Percentiles rank a stretch among this genome's conserved stretches.
Conservation (phyloP, 306 rosid genomes). For the Calophaca sinica region DNA sequence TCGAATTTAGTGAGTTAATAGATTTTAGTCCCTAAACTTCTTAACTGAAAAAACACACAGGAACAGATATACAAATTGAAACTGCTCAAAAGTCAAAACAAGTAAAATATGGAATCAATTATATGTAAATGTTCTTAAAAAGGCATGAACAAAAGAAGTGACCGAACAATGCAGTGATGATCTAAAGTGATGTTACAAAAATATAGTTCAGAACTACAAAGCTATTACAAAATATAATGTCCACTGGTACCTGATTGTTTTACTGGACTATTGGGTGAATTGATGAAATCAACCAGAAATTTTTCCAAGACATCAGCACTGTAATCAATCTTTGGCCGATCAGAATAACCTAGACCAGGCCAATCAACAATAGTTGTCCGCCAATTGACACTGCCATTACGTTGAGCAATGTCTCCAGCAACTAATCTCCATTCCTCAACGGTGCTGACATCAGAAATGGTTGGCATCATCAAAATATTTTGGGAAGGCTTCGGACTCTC, state of each 20-base stretch:
- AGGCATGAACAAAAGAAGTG: conserved; percentile 14
- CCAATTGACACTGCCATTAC: conserved; percentile 67
- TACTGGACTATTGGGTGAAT: conserved; percentile 75
- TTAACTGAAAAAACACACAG: background rate
- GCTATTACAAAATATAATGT: conserved; percentile 8
- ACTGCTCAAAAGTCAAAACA: conserved; percentile 16
- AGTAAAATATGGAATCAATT: conserved; percentile 12
- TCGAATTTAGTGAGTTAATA: background rate
- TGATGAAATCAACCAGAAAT: conserved; percentile 85
- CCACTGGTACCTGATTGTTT: conserved; percentile 65
- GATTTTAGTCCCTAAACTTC: conserved; percentile 20
- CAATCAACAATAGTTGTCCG: conserved; percentile 91
- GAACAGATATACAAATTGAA: conserved; percentile 12
- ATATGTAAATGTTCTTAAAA: background rate
- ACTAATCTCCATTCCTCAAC: conserved; percentile 97
- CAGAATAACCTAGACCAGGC: conserved; percentile 97
- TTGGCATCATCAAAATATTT: conserved; percentile 85
- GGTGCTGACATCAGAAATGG: conserved; percentile 95
- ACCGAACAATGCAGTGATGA: background rate
- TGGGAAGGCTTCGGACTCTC: conserved; percentile 65
- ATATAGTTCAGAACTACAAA: conserved; percentile 27
- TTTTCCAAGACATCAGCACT: conserved; percentile 82
- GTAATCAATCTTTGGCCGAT: conserved; percentile 89
- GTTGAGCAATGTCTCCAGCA: conserved; percentile 76
- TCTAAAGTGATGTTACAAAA: conserved; percentile 23